Percentiles rank a stretch among this genome's conserved stretches.
Evolutionary conservation across 768 basidiomycete genomes (phyloP).

Genomic region (Panellus pusillus): DNA sequence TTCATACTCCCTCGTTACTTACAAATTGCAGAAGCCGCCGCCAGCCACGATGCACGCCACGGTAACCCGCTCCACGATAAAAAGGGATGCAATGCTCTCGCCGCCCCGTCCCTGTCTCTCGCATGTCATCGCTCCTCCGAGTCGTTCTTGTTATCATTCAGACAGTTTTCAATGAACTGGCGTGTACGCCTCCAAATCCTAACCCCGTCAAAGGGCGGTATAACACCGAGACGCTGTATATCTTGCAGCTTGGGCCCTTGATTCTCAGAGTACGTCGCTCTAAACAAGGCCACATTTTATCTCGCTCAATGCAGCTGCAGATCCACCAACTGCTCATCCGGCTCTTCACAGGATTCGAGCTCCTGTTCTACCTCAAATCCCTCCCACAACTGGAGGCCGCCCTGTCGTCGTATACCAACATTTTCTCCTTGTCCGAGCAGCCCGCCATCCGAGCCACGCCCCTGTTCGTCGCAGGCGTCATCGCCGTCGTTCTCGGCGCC

Average conservation of each 20-base stretch:
- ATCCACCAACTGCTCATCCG: constrained; percentile 51
- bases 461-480: constrained; percentile 45
- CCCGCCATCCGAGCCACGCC: constrained; percentile 37
- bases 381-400: constrained; percentile 32
- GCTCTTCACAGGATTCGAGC: constrained; percentile 51
- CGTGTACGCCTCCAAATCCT: constrained; percentile 58
- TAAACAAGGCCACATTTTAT: neutral
- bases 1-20: too few relatives aligned
- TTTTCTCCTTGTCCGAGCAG: constrained; percentile 33
- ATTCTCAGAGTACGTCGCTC: constrained; percentile 48
- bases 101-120: too few relatives aligned
- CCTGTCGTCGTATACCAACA: constrained; percentile 31
- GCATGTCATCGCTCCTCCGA: constrained; percentile 40
- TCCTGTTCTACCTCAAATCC: constrained; percentile 39
- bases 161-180: constrained; percentile 50
- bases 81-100: too few relatives aligned
- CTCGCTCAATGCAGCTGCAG: constrained; percentile 27
- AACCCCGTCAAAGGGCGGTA: constrained; percentile 51
- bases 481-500: constrained; percentile 42
- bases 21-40: too few relatives aligned
- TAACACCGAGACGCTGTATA: constrained; percentile 50
- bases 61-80: too few relatives aligned
- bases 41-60: too few relatives aligned
- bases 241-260: constrained; percentile 50
- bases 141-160: constrained; percentile 49